Conservation (phyloP, 768 basidiomycete species). For the Paxillus involutus region DNA sequence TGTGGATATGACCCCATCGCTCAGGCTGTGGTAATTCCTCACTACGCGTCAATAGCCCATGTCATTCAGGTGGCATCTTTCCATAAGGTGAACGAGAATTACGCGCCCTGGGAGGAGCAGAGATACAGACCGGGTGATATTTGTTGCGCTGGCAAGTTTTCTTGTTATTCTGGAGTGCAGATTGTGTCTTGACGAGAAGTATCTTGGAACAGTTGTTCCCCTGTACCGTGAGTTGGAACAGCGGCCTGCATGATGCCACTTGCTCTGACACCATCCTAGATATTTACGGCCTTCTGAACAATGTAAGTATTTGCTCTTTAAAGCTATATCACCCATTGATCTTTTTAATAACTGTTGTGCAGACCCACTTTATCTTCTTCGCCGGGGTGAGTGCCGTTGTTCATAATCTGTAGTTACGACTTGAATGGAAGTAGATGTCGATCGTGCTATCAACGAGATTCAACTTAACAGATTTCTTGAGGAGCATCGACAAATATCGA, state of each 20-base stretch:
- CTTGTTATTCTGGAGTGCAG: not conserved
- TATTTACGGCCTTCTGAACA: conserved; percentile 62
- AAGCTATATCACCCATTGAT: too few relatives aligned
- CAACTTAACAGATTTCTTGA: conserved; percentile 38
- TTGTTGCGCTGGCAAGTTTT: conserved; percentile 47
- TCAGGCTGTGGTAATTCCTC: conserved; percentile 56
- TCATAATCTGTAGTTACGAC: too few relatives aligned
- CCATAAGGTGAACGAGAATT: conserved; percentile 42
- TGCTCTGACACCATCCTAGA: conserved; percentile 33
- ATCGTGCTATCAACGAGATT: conserved; percentile 43
- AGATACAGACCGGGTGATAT: conserved; percentile 58
- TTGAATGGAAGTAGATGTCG: conserved; percentile 37
- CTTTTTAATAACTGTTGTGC: conserved; percentile 27
- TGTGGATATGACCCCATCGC: not conserved
- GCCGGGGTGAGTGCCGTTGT: conserved; percentile 38
- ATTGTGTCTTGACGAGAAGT: not conserved
- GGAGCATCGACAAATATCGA: conserved; percentile 39
- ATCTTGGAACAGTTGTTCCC: conserved; percentile 43
- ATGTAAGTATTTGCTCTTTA: conserved; percentile 32
- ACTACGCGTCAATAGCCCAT: conserved; percentile 53
- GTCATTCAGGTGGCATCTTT: conserved; percentile 54
- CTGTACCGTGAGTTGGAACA: conserved; percentile 50
- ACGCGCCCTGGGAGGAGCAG: conserved; percentile 39
- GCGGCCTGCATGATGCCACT: not conserved
- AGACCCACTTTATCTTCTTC: conserved; percentile 56